These are phyloP conservation scores for Casuarina equisetifolia DNA, from an alignment of 306 rosid genomes.

Conservation along the genomic window DNA sequence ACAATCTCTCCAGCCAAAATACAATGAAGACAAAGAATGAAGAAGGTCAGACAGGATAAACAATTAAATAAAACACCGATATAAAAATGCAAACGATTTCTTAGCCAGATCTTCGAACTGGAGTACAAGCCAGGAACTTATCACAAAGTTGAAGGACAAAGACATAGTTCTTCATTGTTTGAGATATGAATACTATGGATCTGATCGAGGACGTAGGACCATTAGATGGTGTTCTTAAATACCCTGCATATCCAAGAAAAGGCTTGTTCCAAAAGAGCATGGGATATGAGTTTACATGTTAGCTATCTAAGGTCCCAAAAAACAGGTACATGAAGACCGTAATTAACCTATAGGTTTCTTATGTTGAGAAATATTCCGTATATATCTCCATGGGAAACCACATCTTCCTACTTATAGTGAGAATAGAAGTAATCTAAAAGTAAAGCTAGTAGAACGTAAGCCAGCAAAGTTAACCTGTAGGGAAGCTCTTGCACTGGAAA, in stretches of 20 bases:
- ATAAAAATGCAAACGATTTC: not conserved
- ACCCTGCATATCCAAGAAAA: not conserved
- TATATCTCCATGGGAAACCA: not conserved
- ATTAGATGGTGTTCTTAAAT: not conserved
- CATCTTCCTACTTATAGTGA: constrained; percentile 1
- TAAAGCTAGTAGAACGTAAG: constrained; percentile 13
- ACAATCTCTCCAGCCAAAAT: not conserved
- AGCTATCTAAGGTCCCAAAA: not conserved
- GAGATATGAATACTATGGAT: not conserved
- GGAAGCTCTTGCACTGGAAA: constrained; percentile 65
- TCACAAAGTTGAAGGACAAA: not conserved
- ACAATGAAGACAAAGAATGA: not conserved
- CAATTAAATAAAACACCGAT: not conserved
- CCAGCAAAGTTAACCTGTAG: constrained; percentile 56
- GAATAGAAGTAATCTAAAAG: not conserved
- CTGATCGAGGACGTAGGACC: not conserved
- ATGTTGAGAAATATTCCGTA: not conserved
- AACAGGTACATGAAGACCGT: not conserved
- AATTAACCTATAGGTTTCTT: not conserved
- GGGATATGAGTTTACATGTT: not conserved
- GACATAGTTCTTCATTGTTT: not conserved
- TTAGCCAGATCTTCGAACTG: not conserved
- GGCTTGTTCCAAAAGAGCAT: not conserved
- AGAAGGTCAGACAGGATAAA: not conserved
- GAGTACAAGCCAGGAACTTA: not conserved